Conservation (phyloP, 306 rosid species). For the Dalbergia oliveri region DNA sequence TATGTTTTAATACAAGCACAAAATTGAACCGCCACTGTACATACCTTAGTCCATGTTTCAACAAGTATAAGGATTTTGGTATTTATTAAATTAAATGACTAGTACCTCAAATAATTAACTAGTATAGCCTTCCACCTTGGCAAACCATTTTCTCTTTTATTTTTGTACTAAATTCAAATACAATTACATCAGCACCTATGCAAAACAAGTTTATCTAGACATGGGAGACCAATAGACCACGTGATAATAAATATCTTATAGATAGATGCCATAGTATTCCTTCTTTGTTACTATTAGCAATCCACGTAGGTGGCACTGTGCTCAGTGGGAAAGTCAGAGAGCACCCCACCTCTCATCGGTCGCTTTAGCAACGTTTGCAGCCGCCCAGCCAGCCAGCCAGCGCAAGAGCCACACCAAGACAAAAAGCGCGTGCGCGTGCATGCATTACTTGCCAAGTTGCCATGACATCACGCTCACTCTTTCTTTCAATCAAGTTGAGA, state of each 20-base stretch:
- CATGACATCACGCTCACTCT: background rate
- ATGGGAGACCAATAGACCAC: background rate
- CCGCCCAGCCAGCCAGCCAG: slow-evolving; percentile 31
- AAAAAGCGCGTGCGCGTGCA: slow-evolving; percentile 36
- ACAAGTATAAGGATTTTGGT: background rate
- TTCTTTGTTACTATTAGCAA: background rate
- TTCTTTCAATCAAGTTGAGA: background rate
- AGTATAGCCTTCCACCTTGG: background rate
- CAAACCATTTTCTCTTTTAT: background rate
- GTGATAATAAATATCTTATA: slow-evolving; percentile 10
- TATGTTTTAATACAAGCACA: background rate
- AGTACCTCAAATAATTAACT: too few relatives aligned
- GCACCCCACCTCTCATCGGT: background rate
- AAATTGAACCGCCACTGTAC: background rate
- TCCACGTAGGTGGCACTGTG: slow-evolving; percentile 30
- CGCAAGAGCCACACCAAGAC: background rate
- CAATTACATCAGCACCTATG: slow-evolving; percentile 12
- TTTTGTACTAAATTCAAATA: background rate
- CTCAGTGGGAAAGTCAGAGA: slow-evolving; percentile 43
- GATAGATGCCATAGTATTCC: background rate
- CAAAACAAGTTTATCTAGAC: background rate
- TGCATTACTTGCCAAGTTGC: background rate
- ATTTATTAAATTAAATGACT: background rate
- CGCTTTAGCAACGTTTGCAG: slow-evolving; percentile 28
- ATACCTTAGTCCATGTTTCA: background rate